A percentile compares a stretch with the other conserved stretches of the same genome.
Evolutionary conservation across 2,329 filamentous ascomycete species (phyloP).

Genomic region (Pseudophaeomoniella oleicola): DNA sequence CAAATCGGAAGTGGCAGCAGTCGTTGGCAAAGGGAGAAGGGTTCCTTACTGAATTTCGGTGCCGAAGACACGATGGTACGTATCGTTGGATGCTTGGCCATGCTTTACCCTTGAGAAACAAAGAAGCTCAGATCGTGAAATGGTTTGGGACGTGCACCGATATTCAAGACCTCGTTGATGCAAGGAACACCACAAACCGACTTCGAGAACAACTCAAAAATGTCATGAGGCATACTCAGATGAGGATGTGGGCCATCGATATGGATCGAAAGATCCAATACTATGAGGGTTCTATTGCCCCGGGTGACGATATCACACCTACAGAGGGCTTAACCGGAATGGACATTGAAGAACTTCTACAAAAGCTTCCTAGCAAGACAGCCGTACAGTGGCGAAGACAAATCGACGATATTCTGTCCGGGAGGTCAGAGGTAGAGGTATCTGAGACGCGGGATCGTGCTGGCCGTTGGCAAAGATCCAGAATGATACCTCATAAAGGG

Average conservation of each 20-base stretch:
- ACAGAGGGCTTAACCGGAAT: constrained; percentile 35
- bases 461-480: constrained; percentile 55
- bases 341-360: constrained; percentile 51
- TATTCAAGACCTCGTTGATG: constrained; percentile 59
- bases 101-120: constrained; percentile 50
- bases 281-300: constrained; percentile 53
- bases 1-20: constrained; percentile 43
- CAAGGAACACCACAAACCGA: constrained; percentile 49
- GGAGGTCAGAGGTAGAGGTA: constrained; percentile 43
- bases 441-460: constrained; percentile 48
- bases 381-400: constrained; percentile 36
- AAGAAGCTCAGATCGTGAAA: constrained; percentile 55
- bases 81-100: constrained; percentile 70
- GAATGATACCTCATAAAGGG: constrained; percentile 51
- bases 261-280: constrained; percentile 47
- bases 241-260: constrained; percentile 63
- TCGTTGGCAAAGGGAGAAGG: constrained; percentile 52
- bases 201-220: constrained; percentile 57
- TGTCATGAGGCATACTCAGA: constrained; percentile 60
- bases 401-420: constrained; percentile 49
- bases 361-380: constrained; percentile 13
- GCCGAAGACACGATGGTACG: constrained; percentile 48
- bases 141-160: constrained; percentile 76
- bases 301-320: constrained; percentile 15
- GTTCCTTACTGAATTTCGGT: constrained; percentile 59